Base-by-base conservation (phyloP, 192 early-diverging fungal genomes). In the Coemansia sp. region DNA sequence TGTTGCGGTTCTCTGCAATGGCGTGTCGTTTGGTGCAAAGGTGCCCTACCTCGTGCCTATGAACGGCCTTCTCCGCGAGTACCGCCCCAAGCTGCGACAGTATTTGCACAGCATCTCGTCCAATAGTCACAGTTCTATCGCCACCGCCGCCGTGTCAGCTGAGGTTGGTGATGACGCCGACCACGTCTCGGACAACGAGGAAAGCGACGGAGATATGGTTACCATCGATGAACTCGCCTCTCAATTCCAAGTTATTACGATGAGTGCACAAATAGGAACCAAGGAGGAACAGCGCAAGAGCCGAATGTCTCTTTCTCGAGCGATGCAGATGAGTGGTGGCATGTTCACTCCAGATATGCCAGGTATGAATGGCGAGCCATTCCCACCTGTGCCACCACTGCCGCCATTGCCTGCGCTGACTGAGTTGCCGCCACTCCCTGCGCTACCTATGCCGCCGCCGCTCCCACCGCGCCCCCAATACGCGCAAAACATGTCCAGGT, bases 1-100 rank as follows among this genome's bases (percentile, higher is more conserved):
- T 3, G 93, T 98, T 61, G 95, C 96, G 40, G 96, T 96, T 62
- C 71, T 98, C 22, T 95, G 95, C 47, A 98, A 98, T 56, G 92
- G 95, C 63, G 90, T 96, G 22, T 85, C 95, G 6, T 98, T 98
- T 79, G 95, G 95, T 35, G 75, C 86, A 38, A 98, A 98, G 73
- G 97, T 98, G 82, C 82, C 87, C 1, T 98, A 90, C 76, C 95
- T 98, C 90, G 86, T 86, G 55, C 86, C 89, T 0, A 85, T 96
- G 59, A 98, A 98, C 71, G 90, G 91, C 5, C 90, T 97, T 60
- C 78, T 98, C 68, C 83, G 88, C 20, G 78, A 88, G 34, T 96
- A 98, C 70, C 90, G 91, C 35, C 86, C 85, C 29, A 89, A 89
- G 39, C 90, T 98, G 20, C 90, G 88, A 18, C 82, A 76, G 18